These are phyloP conservation scores for Jacaranda mimosifolia DNA, from an alignment of 257 asterid species.

Conservation along the genomic window DNA sequence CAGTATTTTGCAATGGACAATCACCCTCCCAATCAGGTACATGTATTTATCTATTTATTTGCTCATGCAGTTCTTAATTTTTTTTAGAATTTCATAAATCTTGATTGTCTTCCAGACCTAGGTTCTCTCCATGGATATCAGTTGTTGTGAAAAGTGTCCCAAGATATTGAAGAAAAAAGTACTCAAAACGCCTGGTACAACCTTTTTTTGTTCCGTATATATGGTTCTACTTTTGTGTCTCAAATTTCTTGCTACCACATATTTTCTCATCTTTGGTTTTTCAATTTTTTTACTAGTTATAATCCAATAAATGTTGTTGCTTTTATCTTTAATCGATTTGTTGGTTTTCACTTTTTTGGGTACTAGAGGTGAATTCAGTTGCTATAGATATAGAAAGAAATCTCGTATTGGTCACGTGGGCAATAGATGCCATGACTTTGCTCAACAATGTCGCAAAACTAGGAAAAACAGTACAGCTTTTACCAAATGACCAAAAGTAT, in stretches of 20 bases:
- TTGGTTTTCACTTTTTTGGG: not conserved
- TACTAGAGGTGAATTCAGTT: conserved; percentile 38
- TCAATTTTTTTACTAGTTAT: not conserved
- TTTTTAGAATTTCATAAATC: not conserved
- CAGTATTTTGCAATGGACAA: conserved; percentile 37
- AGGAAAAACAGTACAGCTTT: conserved; percentile 35
- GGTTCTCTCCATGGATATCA: conserved; percentile 37
- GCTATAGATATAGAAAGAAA: conserved; percentile 29
- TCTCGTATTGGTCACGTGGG: conserved; percentile 35
- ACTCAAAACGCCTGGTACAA: conserved; percentile 38
- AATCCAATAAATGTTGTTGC: no score
- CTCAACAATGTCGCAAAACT: conserved; percentile 27
- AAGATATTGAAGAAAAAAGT: conserved; percentile 30
- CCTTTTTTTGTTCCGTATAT: not conserved
- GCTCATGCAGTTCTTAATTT: not conserved
- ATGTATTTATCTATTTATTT: not conserved
- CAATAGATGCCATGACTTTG: conserved; percentile 32
- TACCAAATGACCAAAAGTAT: not conserved
- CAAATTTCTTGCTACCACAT: not conserved
- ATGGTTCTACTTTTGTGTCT: not conserved
- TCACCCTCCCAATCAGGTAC: conserved; percentile 25
- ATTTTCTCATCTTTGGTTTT: not conserved
- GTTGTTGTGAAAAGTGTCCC: conserved; percentile 43
- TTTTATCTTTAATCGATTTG: no score
- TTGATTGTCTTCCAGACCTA: conserved; percentile 31